Base-by-base conservation (phyloP, 164 flowering plant species). In the Malania oleifera region DNA sequence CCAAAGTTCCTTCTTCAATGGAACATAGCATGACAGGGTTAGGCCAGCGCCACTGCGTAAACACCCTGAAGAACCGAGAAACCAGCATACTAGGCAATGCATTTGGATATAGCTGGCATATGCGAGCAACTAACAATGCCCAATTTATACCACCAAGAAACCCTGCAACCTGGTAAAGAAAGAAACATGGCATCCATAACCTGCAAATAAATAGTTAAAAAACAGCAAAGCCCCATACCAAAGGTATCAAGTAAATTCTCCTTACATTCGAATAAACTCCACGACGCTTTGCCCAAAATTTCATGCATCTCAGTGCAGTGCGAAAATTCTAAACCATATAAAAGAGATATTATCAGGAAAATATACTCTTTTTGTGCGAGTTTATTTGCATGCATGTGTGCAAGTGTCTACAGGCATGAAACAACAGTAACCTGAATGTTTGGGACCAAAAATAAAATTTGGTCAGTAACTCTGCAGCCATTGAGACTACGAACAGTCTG, bases 241-340 rank as follows among this genome's bases (percentile, higher is more conserved):
- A n/a, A 7, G 19, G 2, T 52, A 17, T 17, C 31, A 43, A 12
- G 27, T 39, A 65, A 45, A 56, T 12, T n/a, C 45, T 63, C 39
- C 81, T 59, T 68, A 91, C 98, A 82, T 91, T 91, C 54, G 98
- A 91, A 77, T 91, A 91, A 70, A 91, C 90, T 39, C 98, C 95
- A 35, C 92, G 95, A 2, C 91, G 80, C 72, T 91, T 91, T 47
- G 96, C 96, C 98, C 98, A 86, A 67, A 85, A 77, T 57, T 84
- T 80, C 89, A 91, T 76, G 80, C 95, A 86, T 71, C 96, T 77
- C 70, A 89, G 71, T 34, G 95, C 80, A 23, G 96, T 91, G 12
- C 89, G 86, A 57, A 91, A 91, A 69, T 65, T 82, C 98, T 91
- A 76, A 52, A 68, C 12, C 41, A 67, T 31, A 40, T 37, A 50